Conservation (phyloP, 345 rosid species). For the Ceriops zippeliana region DNA sequence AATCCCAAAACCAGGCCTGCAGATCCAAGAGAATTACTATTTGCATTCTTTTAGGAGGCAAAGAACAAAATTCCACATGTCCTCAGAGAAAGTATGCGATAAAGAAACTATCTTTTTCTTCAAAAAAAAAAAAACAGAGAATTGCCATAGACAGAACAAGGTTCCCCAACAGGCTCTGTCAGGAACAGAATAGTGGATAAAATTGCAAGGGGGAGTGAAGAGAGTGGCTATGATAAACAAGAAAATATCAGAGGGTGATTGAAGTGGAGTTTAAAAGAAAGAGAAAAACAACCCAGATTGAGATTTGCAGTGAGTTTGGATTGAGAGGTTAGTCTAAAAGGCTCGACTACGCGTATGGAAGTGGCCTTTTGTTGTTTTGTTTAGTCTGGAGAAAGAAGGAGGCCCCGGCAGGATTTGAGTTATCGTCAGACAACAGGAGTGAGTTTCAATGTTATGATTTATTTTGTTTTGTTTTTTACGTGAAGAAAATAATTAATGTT, state of each 20-base stretch:
- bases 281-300: background rate
- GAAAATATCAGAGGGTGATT: background rate
- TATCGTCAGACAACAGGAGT: slow-evolving; percentile 17
- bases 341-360: slow-evolving; percentile 9
- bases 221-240: background rate
- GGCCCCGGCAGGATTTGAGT: slow-evolving; percentile 21
- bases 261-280: slow-evolving; percentile 1
- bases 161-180: slow-evolving; percentile 6
- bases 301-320: background rate
- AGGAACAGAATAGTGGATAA: slow-evolving; percentile 1
- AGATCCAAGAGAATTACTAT: slow-evolving; percentile 40
- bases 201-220: slow-evolving; percentile 3
- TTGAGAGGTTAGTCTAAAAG: background rate
- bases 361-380: background rate
- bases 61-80: slow-evolving; percentile 25
- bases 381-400: slow-evolving; percentile 16
- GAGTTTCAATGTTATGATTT: background rate
- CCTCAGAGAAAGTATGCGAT: background rate
- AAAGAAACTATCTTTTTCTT: background rate
- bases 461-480: slow-evolving; percentile 5
- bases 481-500: background rate
- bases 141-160: background rate
- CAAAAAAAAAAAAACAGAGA: background rate
- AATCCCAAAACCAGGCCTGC: slow-evolving; percentile 26
- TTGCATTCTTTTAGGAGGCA: slow-evolving; percentile 17